Conservation (phyloP, 495 filamentous ascomycete genomes). For the Neurospora sp. region DNA sequence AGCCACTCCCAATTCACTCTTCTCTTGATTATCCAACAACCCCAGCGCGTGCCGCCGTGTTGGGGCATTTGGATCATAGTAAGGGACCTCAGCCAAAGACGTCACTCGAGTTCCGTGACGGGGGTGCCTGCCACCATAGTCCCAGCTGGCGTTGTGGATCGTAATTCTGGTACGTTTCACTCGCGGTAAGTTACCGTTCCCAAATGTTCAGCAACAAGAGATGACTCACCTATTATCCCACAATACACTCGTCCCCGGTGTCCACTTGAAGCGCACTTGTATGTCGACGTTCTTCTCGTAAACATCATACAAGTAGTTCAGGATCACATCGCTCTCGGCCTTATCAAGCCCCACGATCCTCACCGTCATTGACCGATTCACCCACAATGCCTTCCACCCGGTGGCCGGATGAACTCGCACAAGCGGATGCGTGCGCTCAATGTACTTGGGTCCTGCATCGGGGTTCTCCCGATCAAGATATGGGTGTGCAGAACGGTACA, state of each 20-base stretch:
- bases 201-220: background rate
- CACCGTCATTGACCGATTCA: slow-evolving; percentile 56
- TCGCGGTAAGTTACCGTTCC: background rate
- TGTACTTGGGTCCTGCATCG: slow-evolving; percentile 48
- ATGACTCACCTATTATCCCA: slow-evolving; percentile 53
- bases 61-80: slow-evolving; percentile 47
- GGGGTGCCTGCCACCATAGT: slow-evolving; percentile 53
- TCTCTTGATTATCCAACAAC: slow-evolving; percentile 29
- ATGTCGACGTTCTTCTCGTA: slow-evolving; percentile 59
- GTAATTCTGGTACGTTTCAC: slow-evolving; percentile 39
- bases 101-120: slow-evolving; percentile 56
- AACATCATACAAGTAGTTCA: slow-evolving; percentile 56
- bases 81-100: slow-evolving; percentile 55
- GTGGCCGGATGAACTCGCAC: slow-evolving; percentile 64
- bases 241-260: slow-evolving; percentile 46
- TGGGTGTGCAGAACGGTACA: slow-evolving; percentile 55
- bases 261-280: slow-evolving; percentile 59
- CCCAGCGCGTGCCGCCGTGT: slow-evolving; percentile 52
- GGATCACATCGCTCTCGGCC: slow-evolving; percentile 56
- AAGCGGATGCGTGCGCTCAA: slow-evolving; percentile 57
- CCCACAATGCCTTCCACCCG: slow-evolving; percentile 62
- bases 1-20: slow-evolving; percentile 12
- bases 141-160: slow-evolving; percentile 60
- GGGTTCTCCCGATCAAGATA: slow-evolving; percentile 58
- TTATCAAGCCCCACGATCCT: slow-evolving; percentile 56